phyloP scores from a whole-genome alignment of 805 yeast genomes.

The Teunomyces lycoperdinae region DNA sequence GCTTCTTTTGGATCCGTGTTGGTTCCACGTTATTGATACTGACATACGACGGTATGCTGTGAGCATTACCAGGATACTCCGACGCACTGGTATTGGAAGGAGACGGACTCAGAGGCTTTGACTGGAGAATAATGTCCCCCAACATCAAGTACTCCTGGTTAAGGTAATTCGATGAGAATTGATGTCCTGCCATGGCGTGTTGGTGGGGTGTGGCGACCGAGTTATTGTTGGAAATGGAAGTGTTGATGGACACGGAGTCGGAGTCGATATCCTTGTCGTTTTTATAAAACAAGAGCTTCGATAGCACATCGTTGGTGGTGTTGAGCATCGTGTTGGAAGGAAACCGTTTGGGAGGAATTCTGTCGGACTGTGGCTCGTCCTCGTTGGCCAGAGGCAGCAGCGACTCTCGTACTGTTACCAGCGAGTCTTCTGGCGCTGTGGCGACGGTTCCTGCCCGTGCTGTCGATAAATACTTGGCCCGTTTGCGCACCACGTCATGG shows the following conservation, averaged over 20 bases:
- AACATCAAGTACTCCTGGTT: slow-evolving; percentile 52
- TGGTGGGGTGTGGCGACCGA: slow-evolving; percentile 4
- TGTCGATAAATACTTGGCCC: slow-evolving; percentile 37
- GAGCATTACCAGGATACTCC: not conserved
- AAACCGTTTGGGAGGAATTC: not conserved
- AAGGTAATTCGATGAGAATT: slow-evolving; percentile 43
- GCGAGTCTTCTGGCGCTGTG: not conserved
- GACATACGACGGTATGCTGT: not conserved
- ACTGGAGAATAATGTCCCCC: slow-evolving; percentile 44
- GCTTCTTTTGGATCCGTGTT: slow-evolving; percentile 3
- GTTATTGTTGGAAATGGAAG: slow-evolving; percentile 1
- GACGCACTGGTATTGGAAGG: slow-evolving; percentile 27
- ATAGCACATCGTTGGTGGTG: slow-evolving; percentile 15
- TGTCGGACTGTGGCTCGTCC: not conserved
- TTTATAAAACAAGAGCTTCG: slow-evolving; percentile 15
- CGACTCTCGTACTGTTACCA: not conserved
- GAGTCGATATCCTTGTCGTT: slow-evolving; percentile 9
- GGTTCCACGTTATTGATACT: slow-evolving; percentile 8
- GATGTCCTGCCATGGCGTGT: slow-evolving; percentile 5
- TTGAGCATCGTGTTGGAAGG: slow-evolving; percentile 17
- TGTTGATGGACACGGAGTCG: slow-evolving; percentile 12
- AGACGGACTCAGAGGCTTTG: slow-evolving; percentile 41
- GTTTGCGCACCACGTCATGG: slow-evolving; percentile 55
- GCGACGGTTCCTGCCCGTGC: not conserved
- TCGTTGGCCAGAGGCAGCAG: slow-evolving; percentile 1